Evolutionary conservation across 2,329 filamentous ascomycete species (phyloP).

Genomic region (Trichoderma pleuroti): DNA sequence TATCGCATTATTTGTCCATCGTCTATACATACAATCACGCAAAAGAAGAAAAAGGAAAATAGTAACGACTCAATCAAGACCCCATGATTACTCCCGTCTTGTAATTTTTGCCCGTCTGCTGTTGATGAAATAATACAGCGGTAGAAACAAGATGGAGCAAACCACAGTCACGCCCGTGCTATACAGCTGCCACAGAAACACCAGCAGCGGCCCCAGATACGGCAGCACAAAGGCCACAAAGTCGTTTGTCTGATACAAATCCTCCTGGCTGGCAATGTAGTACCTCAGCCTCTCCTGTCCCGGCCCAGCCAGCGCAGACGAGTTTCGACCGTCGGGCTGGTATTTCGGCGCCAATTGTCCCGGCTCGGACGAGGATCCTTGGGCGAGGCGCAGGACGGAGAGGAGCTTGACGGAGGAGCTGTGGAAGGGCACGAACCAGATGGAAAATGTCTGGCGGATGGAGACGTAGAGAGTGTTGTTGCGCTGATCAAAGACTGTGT

Average conservation of each 20-base stretch:
- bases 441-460: slow-evolving; percentile 69
- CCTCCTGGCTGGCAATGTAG: slow-evolving; percentile 73
- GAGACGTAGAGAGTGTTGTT: slow-evolving; percentile 68
- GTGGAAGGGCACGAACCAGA: slow-evolving; percentile 77
- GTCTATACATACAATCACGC: neutral
- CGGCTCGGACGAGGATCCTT: slow-evolving; percentile 32
- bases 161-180: slow-evolving; percentile 63
- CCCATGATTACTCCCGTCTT: neutral
- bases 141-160: slow-evolving; percentile 45
- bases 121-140: slow-evolving; percentile 35
- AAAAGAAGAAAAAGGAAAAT: neutral
- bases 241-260: slow-evolving; percentile 76
- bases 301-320: slow-evolving; percentile 20
- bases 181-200: slow-evolving; percentile 58
- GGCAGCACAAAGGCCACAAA: slow-evolving; percentile 69
- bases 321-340: slow-evolving; percentile 18
- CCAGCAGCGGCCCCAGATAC: slow-evolving; percentile 53
- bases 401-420: slow-evolving; percentile 64
- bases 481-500: slow-evolving; percentile 64
- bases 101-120: slow-evolving; percentile 19
- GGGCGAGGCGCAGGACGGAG: slow-evolving; percentile 61
- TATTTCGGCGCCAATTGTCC: slow-evolving; percentile 20
- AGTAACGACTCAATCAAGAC: neutral
- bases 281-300: slow-evolving; percentile 44
- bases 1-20: neutral